Evolutionary conservation across 2,329 filamentous ascomycete species (phyloP).

Genomic region (Penicillium janthinellum): DNA sequence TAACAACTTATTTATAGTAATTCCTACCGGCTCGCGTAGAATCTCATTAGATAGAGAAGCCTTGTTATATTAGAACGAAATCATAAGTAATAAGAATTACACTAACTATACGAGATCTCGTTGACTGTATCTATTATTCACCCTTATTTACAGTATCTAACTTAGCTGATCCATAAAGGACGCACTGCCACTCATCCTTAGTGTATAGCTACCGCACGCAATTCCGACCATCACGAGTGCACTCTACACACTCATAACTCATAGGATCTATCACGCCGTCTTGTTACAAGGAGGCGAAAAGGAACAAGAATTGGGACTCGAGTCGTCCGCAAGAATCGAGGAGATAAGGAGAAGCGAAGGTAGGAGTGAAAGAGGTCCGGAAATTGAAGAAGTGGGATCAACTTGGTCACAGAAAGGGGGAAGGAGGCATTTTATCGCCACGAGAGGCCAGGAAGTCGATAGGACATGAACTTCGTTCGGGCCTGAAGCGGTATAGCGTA

Average conservation of each 20-base stretch:
- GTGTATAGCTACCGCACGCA: background rate
- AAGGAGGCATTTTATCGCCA: background rate
- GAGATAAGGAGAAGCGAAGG: background rate
- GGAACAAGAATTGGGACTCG: background rate
- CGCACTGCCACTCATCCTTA: background rate
- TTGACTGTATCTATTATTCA: background rate
- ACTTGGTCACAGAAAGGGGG: background rate
- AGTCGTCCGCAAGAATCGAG: background rate
- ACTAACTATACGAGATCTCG: background rate
- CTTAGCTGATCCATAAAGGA: background rate
- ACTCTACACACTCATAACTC: background rate
- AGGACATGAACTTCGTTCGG: background rate
- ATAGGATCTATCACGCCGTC: background rate
- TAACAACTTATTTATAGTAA: background rate
- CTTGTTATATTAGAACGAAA: background rate
- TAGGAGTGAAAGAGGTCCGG: background rate
- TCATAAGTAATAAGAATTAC: background rate
- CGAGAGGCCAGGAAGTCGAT: background rate
- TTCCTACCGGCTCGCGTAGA: background rate
- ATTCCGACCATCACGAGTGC: background rate
- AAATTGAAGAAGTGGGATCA: background rate
- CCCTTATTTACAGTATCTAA: background rate
- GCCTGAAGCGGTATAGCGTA: background rate
- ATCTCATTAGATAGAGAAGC: background rate
- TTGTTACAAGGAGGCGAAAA: background rate